Evolutionary conservation across 2,329 filamentous ascomycete genomes (phyloP).

Genomic region (Penicillium janthinellum): DNA sequence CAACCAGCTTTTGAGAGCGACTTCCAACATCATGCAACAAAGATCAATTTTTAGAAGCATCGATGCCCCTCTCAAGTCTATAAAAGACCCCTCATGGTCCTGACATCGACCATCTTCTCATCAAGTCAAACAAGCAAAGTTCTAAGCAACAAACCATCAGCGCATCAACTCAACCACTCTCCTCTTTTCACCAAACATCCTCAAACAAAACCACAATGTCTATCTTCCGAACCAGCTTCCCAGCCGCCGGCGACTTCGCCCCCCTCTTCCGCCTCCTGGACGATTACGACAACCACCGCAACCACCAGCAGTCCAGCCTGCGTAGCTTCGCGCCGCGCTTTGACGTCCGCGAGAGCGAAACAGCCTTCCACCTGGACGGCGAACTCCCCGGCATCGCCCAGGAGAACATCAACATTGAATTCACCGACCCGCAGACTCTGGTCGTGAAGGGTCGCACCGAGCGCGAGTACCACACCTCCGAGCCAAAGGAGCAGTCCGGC

Average conservation of each 20-base stretch:
- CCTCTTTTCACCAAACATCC: neutral
- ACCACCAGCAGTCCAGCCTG: constrained; percentile 16
- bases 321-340: constrained; percentile 49
- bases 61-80: neutral
- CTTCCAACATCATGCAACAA: neutral
- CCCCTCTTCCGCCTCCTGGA: constrained; percentile 51
- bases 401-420: constrained; percentile 51
- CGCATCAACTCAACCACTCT: neutral
- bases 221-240: constrained; percentile 35
- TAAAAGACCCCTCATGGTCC: neutral
- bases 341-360: constrained; percentile 49
- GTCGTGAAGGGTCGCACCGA: constrained; percentile 49
- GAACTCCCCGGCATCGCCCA: constrained; percentile 52
- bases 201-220: constrained; percentile 32
- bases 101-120: neutral
- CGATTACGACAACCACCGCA: constrained; percentile 44
- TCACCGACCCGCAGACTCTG: constrained; percentile 51
- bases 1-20: neutral
- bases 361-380: constrained; percentile 51
- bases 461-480: constrained; percentile 34
- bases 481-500: constrained; percentile 50
- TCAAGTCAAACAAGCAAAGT: neutral
- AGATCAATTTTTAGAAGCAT: constrained; percentile 1
- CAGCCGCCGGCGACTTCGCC: constrained; percentile 40
- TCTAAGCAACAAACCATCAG: neutral